phyloP scores from a whole-genome alignment of 2,329 filamentous ascomycete species.

The Ophiostoma angusticollis region DNA sequence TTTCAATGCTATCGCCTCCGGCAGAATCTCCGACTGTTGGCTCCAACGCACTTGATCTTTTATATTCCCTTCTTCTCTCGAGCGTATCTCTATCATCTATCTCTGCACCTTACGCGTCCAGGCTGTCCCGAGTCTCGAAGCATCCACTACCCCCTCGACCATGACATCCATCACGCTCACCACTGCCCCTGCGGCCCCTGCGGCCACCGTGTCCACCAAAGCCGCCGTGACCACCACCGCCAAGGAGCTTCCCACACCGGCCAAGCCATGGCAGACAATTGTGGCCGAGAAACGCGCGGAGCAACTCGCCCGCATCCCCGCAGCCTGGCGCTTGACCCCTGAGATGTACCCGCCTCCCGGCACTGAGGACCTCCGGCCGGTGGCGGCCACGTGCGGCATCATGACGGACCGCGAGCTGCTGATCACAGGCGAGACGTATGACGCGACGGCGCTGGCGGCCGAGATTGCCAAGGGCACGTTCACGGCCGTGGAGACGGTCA shows the following conservation, averaged over 20 bases:
- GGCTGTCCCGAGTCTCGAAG: too few relatives aligned
- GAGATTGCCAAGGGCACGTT: constrained; percentile 6
- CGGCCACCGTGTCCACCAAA: constrained; percentile 1
- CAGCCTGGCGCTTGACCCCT: constrained; percentile 7
- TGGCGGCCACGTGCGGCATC: constrained; percentile 7
- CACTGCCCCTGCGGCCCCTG: not conserved
- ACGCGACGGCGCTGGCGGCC: constrained; percentile 8
- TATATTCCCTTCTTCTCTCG: too few relatives aligned
- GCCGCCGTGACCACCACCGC: not conserved
- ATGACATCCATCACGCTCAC: not conserved
- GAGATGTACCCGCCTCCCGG: constrained; percentile 6
- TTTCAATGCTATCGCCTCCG: too few relatives aligned
- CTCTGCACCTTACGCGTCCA: too few relatives aligned
- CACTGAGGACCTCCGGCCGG: constrained; percentile 8
- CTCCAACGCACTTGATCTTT: too few relatives aligned
- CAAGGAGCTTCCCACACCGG: too few relatives aligned
- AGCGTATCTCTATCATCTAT: too few relatives aligned
- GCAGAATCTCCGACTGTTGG: too few relatives aligned
- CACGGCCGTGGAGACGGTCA: constrained; percentile 7
- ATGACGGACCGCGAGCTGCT: constrained; percentile 9
- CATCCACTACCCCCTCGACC: not conserved
- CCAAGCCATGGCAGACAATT: constrained; percentile 7
- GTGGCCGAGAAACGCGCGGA: constrained; percentile 9
- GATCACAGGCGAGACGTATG: constrained; percentile 9
- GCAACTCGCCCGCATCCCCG: constrained; percentile 11